A percentile compares a stretch with the other conserved stretches of the same genome.
Evolutionary conservation across 108 stramenopile species (phyloP).

Genomic region (Cyclotella baltica): DNA sequence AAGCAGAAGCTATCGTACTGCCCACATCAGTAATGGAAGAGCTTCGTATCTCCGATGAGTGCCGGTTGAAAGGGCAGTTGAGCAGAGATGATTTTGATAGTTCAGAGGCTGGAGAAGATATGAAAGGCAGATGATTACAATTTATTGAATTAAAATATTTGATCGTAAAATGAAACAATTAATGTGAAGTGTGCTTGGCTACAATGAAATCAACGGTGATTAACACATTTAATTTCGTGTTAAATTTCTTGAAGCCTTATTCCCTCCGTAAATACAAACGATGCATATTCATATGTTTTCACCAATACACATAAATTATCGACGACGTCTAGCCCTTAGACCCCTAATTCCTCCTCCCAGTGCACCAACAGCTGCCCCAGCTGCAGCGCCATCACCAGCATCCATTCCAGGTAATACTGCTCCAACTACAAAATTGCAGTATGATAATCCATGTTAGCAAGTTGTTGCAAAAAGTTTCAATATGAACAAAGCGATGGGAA

Average conservation of each 20-base stretch:
- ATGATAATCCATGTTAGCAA: not conserved
- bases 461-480: not conserved
- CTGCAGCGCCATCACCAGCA: constrained; percentile 44
- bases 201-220: too few relatives aligned
- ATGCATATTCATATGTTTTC: too few relatives aligned
- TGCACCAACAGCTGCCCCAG: constrained; percentile 52
- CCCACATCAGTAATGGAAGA: constrained; percentile 10
- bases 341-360: constrained; percentile 32
- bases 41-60: constrained; percentile 4
- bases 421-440: constrained; percentile 18
- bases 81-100: constrained; percentile 6
- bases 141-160: too few relatives aligned
- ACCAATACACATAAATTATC: too few relatives aligned
- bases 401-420: constrained; percentile 55
- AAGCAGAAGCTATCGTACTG: constrained; percentile 5
- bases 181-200: too few relatives aligned
- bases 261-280: too few relatives aligned
- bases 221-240: too few relatives aligned
- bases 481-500: not conserved
- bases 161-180: too few relatives aligned
- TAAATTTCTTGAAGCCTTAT: too few relatives aligned
- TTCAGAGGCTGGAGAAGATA: constrained; percentile 1
- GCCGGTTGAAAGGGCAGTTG: constrained; percentile 2
- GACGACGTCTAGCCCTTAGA: constrained; percentile 18
- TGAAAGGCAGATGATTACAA: not conserved